These are phyloP conservation scores for Coemansia sp. DNA, from an alignment of 192 early-diverging fungal genomes.

Conservation along the genomic window DNA sequence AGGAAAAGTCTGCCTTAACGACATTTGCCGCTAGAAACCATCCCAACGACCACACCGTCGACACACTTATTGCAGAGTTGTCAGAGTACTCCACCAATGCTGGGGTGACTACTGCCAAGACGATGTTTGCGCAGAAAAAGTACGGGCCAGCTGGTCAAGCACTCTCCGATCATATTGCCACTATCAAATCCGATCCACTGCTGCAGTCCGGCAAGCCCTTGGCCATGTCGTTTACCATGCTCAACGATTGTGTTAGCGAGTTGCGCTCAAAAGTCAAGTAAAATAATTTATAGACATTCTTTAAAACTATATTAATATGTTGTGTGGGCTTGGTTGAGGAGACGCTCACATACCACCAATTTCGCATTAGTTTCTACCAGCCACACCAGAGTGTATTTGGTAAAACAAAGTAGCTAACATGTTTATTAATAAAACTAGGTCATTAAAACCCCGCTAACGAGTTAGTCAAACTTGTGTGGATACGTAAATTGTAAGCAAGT, in stretches of 20 bases:
- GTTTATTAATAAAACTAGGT: no score
- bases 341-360: no score
- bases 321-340: no score
- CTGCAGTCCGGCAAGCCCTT: conserved; percentile 25
- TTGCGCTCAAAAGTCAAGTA: conserved; percentile 9
- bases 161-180: conserved; percentile 5
- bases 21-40: conserved; percentile 14
- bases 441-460: no score
- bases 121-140: conserved; percentile 15
- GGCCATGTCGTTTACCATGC: conserved; percentile 20
- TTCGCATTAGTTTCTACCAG: no score
- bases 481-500: no score
- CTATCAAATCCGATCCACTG: conserved; percentile 26
- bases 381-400: no score
- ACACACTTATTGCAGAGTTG: conserved; percentile 14
- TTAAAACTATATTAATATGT: no score
- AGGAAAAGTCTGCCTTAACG: conserved; percentile 22
- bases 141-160: conserved; percentile 11
- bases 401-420: no score
- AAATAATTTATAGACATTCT: neutral
- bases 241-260: conserved; percentile 24
- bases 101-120: conserved; percentile 6
- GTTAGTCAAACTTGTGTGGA: no score
- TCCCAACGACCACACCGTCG: conserved; percentile 10
- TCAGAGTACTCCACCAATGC: conserved; percentile 25